A percentile compares a stretch with the other conserved stretches of the same genome.
Conservation (phyloP, 2,329 filamentous ascomycete genomes). For the Stemphylium lycopersici region DNA sequence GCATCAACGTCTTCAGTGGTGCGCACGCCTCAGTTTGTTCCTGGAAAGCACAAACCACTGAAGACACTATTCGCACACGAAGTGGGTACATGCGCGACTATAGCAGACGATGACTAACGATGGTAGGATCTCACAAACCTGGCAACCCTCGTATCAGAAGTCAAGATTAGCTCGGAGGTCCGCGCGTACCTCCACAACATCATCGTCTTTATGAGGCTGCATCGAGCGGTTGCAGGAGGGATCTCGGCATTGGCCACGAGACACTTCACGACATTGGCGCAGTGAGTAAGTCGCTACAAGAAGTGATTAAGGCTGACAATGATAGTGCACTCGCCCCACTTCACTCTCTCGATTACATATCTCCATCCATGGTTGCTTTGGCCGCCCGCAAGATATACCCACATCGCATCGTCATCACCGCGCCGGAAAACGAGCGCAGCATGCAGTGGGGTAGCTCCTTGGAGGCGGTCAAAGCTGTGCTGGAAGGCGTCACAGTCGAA, state of each 20-base stretch:
- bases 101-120: neutral
- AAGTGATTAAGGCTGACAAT: slow-evolving; percentile 34
- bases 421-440: slow-evolving; percentile 77
- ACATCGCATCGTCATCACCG: slow-evolving; percentile 77
- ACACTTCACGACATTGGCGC: slow-evolving; percentile 73
- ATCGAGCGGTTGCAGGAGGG: slow-evolving; percentile 80
- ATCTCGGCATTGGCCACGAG: slow-evolving; percentile 79
- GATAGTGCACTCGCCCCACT: slow-evolving; percentile 74
- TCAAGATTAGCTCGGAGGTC: slow-evolving; percentile 76
- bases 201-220: slow-evolving; percentile 82
- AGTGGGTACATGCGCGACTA: slow-evolving; percentile 42
- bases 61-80: slow-evolving; percentile 51
- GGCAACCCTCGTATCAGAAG: slow-evolving; percentile 61
- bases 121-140: slow-evolving; percentile 63
- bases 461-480: slow-evolving; percentile 68
- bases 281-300: slow-evolving; percentile 45
- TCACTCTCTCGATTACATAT: slow-evolving; percentile 79
- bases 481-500: slow-evolving; percentile 65
- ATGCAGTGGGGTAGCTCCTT: slow-evolving; percentile 90
- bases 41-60: slow-evolving; percentile 20
- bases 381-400: slow-evolving; percentile 87
- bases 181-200: slow-evolving; percentile 87
- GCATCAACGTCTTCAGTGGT: slow-evolving; percentile 49
- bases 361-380: slow-evolving; percentile 81
- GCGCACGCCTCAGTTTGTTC: slow-evolving; percentile 29